A percentile compares a stretch with the other conserved stretches of the same genome.
Conservation (phyloP, 78 protist species). For the Speleostelium caveatum region DNA sequence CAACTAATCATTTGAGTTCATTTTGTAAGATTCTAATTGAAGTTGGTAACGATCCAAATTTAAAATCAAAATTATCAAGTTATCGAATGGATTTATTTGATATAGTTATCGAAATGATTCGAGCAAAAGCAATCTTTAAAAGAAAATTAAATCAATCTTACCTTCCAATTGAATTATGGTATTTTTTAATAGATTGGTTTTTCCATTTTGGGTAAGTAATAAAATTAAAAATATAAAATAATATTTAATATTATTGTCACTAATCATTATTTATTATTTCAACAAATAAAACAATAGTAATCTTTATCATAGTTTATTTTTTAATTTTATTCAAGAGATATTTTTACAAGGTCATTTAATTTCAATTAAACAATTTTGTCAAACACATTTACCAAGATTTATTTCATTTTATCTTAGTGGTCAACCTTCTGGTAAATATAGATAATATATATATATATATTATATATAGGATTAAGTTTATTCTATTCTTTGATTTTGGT, state of each 20-base stretch:
- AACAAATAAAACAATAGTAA: constrained; percentile 4
- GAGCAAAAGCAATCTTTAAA: constrained; percentile 17
- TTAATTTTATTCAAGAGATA: constrained; percentile 30
- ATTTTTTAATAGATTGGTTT: constrained; percentile 60
- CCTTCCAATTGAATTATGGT: constrained; percentile 55
- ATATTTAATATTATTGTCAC: not conserved
- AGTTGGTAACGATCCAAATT: constrained; percentile 31
- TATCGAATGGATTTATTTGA: constrained; percentile 29
- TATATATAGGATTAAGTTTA: too few species aligned
- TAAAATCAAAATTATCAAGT: constrained; percentile 21
- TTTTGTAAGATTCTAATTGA: constrained; percentile 35
- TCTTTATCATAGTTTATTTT: constrained; percentile 53
- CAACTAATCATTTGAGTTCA: constrained; percentile 17
- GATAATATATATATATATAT: too few species aligned
- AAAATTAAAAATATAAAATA: too few species aligned
- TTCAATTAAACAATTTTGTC: constrained; percentile 68
- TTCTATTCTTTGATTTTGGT: too few species aligned
- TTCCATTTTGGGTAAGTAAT: constrained; percentile 52
- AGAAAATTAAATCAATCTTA: constrained; percentile 34
- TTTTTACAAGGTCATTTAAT: constrained; percentile 53
- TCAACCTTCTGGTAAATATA: not conserved
- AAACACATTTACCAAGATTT: constrained; percentile 36
- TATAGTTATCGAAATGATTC: constrained; percentile 21
- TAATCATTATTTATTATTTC: constrained; percentile 2
- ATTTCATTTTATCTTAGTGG: constrained; percentile 26